Base-by-base conservation (phyloP, 2,329 filamentous ascomycete genomes). In the Dendryphion nanum region DNA sequence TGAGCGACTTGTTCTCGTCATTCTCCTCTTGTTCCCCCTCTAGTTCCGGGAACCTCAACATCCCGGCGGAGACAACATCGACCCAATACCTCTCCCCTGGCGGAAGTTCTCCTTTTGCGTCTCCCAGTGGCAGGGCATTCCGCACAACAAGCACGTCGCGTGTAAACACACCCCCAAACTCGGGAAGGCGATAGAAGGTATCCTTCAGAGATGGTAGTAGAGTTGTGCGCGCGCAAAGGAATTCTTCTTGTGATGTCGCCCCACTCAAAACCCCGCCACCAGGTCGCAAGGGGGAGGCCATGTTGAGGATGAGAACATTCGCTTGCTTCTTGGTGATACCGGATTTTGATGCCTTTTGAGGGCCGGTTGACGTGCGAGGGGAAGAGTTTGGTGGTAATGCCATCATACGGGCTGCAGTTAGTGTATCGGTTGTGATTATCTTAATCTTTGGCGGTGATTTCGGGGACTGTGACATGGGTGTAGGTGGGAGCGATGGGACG, bases 251-350 rank as follows among this genome's bases (percentile, higher is more conserved):
- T 4, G 74, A 75, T 6, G 74, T 75, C 0, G 79, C 77, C 15
- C 81, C 81, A 12, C 72, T 72, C 0, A 83, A 59, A 19, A 83
- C 74, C 0, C 81, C 81, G 6, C 80, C 81, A 10, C 81, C 81
- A 0, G 81, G 77, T 0, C 72, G 72, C 1, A 81, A 69, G 0
- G 79, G 77, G 0, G 79, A 83, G 0, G 79, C 79, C 79, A 83
- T 83, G 57, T 81, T 83, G 3, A 84, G 67, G 17, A 84, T 67
- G 4, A 71, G 77, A 1, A 79, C 69, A 24, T 73, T 73, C 1
- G 53, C 48, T 8, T 57, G 32, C 23, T 61, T 56, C 24, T 50
- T 44, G 21, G 28, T 31, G 10, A 10, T n/a, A n/a, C 23, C 3
- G 2, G 23, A 26, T 8, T 8, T n/a, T 4, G 24, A 6, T 6